A percentile compares a stretch with the other conserved stretches of the same genome.
Conservation (phyloP, 2,329 filamentous ascomycete genomes). For the Ascochyta fabae region DNA sequence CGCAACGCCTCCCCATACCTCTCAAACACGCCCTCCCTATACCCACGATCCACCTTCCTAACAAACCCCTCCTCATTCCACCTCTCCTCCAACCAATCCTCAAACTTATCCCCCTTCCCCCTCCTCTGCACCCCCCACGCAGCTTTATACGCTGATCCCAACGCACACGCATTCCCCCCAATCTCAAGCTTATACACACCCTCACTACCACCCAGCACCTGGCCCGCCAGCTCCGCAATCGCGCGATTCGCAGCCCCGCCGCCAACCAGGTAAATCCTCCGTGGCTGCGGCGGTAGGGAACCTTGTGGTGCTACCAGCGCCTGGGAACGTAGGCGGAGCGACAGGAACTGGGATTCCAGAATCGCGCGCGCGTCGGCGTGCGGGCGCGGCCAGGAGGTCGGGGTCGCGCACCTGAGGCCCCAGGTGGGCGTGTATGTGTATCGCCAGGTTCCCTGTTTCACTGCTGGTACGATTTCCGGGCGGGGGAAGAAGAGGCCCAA, state of each 20-base stretch:
- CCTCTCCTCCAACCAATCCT: slow-evolving; percentile 80
- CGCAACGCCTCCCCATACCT: slow-evolving; percentile 77
- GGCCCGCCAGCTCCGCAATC: slow-evolving; percentile 82
- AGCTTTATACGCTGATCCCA: slow-evolving; percentile 95
- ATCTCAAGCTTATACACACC: slow-evolving; percentile 94
- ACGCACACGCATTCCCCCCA: slow-evolving; percentile 90
- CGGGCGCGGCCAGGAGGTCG: slow-evolving; percentile 58
- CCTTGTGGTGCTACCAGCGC: slow-evolving; percentile 69
- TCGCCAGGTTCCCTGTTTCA: slow-evolving; percentile 84
- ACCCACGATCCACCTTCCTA: slow-evolving; percentile 82
- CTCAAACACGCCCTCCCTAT: slow-evolving; percentile 75
- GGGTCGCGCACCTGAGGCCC: slow-evolving; percentile 52
- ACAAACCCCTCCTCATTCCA: slow-evolving; percentile 89
- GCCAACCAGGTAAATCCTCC: slow-evolving; percentile 91
- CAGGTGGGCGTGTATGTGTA: slow-evolving; percentile 64
- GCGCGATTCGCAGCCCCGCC: slow-evolving; percentile 89
- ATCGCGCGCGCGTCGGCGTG: slow-evolving; percentile 80
- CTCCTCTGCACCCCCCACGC: slow-evolving; percentile 84
- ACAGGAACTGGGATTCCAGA: slow-evolving; percentile 93
- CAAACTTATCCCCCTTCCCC: slow-evolving; percentile 72
- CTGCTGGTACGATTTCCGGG: slow-evolving; percentile 93
- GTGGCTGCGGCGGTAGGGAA: slow-evolving; percentile 78
- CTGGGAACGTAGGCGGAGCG: slow-evolving; percentile 82
- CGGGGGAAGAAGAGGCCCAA: slow-evolving; percentile 94
- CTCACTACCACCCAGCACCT: slow-evolving; percentile 86